Evolutionary conservation across 805 yeast genomes (phyloP).

Genomic region (Torulaspora franciscae): DNA sequence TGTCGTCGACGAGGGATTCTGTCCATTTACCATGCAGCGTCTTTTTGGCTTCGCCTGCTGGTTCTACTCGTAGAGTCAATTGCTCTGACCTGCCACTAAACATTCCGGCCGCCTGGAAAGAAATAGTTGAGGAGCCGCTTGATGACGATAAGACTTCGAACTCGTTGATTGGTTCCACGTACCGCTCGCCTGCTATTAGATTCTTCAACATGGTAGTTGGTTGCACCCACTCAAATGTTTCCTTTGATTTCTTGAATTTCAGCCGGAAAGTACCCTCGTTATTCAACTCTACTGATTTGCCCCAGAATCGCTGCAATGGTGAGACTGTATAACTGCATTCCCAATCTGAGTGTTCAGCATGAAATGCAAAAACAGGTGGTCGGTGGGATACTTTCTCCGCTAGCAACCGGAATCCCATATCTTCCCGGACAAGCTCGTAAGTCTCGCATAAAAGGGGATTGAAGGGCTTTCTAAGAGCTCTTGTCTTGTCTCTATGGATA

Average conservation of each 20-base stretch:
- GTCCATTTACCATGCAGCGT: constrained; percentile 77
- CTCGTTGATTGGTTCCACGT: constrained; percentile 75
- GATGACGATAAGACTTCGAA: constrained; percentile 60
- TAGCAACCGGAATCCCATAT: constrained; percentile 64
- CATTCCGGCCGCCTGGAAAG: constrained; percentile 78
- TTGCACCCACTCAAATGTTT: constrained; percentile 67
- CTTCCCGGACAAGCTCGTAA: constrained; percentile 82
- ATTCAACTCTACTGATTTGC: constrained; percentile 79
- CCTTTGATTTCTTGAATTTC: constrained; percentile 55
- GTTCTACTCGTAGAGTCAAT: constrained; percentile 38
- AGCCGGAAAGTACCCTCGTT: constrained; percentile 68
- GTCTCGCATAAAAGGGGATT: constrained; percentile 94
- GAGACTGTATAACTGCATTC: constrained; percentile 54
- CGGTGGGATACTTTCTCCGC: constrained; percentile 86
- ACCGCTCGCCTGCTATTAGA: constrained; percentile 91
- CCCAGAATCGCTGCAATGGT: constrained; percentile 91
- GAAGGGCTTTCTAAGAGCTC: constrained; percentile 85
- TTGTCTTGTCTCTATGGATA: constrained; percentile 62
- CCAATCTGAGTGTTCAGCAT: constrained; percentile 73
- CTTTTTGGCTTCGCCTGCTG: constrained; percentile 19
- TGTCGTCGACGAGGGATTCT: constrained; percentile 45
- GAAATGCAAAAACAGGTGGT: constrained; percentile 75
- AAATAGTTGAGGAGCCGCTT: constrained; percentile 67
- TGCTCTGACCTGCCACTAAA: constrained; percentile 78
- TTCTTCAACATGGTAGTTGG: constrained; percentile 82